These are phyloP conservation scores for Cercospora janseana DNA, from an alignment of 2,329 filamentous ascomycete species.

Conservation along the genomic window DNA sequence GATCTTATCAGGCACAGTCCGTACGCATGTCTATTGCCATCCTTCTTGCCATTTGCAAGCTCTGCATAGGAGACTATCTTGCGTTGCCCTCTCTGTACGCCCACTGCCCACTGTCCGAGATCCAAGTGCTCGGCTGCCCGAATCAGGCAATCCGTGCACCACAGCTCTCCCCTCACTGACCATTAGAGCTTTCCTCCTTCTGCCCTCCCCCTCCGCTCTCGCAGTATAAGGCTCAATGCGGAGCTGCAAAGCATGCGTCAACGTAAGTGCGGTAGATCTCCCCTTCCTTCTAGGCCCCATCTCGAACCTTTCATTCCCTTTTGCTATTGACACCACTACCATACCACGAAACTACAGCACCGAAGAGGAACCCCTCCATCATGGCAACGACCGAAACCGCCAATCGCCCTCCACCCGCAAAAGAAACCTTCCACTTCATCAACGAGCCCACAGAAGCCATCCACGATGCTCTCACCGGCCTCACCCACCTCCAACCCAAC, in stretches of 20 bases:
- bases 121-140: constrained; percentile 9
- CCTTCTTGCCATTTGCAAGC: too few species aligned
- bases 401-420: constrained; percentile 24
- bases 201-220: constrained; percentile 10
- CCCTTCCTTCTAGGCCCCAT: neutral
- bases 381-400: constrained; percentile 31
- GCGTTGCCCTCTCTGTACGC: neutral
- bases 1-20: neutral
- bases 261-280: neutral
- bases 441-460: constrained; percentile 38
- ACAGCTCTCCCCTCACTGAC: constrained; percentile 11
- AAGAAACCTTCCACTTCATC: constrained; percentile 42
- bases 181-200: constrained; percentile 13
- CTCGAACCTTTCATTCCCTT: neutral
- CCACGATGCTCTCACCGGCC: constrained; percentile 38
- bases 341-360: neutral
- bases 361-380: neutral
- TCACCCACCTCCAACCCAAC: constrained; percentile 37
- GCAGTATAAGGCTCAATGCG: constrained; percentile 2
- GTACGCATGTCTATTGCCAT: too few species aligned
- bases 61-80: too few species aligned
- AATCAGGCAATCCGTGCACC: constrained; percentile 8
- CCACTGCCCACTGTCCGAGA: neutral
- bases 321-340: neutral
- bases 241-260: neutral